Conservation (phyloP, 2,329 filamentous ascomycete genomes). For the Fusarium concolor region DNA sequence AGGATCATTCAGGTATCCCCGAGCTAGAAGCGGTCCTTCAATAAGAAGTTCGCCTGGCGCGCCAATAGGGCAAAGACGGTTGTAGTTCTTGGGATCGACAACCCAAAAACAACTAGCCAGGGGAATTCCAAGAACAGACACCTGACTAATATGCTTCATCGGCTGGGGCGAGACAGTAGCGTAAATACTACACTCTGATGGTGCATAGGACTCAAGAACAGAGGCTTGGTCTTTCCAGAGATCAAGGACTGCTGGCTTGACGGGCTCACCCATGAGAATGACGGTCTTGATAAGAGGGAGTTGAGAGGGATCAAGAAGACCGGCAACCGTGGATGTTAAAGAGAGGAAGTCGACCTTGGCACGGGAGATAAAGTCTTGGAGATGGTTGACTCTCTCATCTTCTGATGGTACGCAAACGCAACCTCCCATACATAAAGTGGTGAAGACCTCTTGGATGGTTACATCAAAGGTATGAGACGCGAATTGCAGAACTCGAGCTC, state of each 20-base stretch:
- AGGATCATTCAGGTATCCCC: constrained; percentile 9
- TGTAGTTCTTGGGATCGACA: constrained; percentile 3
- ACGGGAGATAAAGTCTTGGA: background rate
- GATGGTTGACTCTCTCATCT: constrained; percentile 3
- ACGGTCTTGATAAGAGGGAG: background rate
- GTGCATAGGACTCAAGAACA: background rate
- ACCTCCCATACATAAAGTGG: constrained; percentile 2
- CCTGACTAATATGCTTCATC: constrained; percentile 2
- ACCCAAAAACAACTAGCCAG: background rate
- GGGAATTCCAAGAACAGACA: background rate
- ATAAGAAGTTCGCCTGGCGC: constrained; percentile 7
- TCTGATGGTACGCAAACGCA: background rate
- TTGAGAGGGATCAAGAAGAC: background rate
- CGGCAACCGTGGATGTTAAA: background rate
- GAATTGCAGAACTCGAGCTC: background rate
- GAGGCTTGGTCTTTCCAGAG: constrained; percentile 5
- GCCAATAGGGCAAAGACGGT: background rate
- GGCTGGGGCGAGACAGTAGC: background rate
- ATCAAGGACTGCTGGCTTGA: background rate
- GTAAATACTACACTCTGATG: constrained; percentile 6
- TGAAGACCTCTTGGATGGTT: constrained; percentile 4
- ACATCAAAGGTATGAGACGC: constrained; percentile 1
- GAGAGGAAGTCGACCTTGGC: background rate
- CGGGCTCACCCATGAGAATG: background rate
- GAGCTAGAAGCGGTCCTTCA: constrained; percentile 8